phyloP scores from a whole-genome alignment of 108 stramenopile species.

The Parietichytrium sp. region DNA sequence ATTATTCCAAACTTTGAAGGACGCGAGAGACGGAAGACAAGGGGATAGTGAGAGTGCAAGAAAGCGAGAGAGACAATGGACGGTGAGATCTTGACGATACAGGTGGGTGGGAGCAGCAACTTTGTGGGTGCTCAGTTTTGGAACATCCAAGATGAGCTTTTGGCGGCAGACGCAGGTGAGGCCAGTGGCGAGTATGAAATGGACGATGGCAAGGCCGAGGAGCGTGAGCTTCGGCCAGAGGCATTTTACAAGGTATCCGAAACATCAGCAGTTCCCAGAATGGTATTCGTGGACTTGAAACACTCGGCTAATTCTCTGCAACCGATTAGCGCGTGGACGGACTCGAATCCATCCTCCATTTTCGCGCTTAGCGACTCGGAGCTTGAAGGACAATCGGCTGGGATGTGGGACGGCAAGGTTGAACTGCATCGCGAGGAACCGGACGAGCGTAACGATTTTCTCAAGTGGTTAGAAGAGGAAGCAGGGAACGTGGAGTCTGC shows the following conservation, averaged over 20 bases:
- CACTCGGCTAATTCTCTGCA: background rate
- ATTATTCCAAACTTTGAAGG: too few species aligned
- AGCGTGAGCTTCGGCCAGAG: slow-evolving; percentile 7
- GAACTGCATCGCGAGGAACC: background rate
- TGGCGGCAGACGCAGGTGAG: background rate
- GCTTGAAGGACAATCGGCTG: background rate
- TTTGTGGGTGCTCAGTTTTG: slow-evolving; percentile 23
- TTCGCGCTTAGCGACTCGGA: background rate
- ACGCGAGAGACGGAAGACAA: too few species aligned
- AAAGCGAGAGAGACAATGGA: too few species aligned
- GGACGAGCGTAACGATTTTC: background rate
- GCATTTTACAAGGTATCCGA: background rate
- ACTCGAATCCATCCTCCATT: background rate
- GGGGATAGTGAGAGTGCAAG: too few species aligned
- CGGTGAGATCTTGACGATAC: slow-evolving; percentile 25
- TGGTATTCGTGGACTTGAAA: background rate
- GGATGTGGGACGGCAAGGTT: slow-evolving; percentile 1
- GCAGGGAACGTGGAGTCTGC: background rate
- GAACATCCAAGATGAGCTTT: slow-evolving; percentile 29
- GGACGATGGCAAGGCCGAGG: too few species aligned
- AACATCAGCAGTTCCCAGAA: background rate
- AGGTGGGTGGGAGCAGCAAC: slow-evolving; percentile 21
- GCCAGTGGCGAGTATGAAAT: background rate
- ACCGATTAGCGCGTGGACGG: background rate
- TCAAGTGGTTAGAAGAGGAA: slow-evolving; percentile 14